Conservation (phyloP, 768 basidiomycete species). For the Lenzites betulinus region DNA sequence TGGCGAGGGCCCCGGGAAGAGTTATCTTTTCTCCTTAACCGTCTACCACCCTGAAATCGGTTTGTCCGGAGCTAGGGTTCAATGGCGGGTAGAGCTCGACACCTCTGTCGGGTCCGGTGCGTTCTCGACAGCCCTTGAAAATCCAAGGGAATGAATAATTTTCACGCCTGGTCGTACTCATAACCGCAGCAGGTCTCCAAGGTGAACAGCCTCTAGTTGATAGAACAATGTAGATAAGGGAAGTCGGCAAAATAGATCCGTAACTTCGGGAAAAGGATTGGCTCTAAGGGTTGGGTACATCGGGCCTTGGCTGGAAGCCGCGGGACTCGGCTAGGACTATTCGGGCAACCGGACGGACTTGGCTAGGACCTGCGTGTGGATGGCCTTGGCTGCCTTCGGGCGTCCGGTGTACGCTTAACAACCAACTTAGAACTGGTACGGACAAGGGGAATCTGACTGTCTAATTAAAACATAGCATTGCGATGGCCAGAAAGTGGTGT, state of each 20-base stretch:
- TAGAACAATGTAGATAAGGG: conserved; percentile 81
- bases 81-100: conserved; percentile 72
- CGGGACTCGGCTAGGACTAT: conserved; percentile 70
- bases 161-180: conserved; percentile 74
- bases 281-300: conserved; percentile 80
- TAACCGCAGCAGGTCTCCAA: conserved; percentile 82
- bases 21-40: conserved; percentile 81
- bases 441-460: conserved; percentile 84
- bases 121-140: conserved; percentile 79
- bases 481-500: conserved; percentile 75
- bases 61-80: conserved; percentile 75
- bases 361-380: conserved; percentile 44
- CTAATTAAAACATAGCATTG: conserved; percentile 86
- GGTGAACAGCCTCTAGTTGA: conserved; percentile 82
- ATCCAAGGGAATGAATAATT: conserved; percentile 74
- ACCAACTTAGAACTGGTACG: conserved; percentile 75
- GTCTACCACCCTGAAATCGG: conserved; percentile 72
- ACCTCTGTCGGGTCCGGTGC: conserved; percentile 72
- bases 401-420: conserved; percentile 66
- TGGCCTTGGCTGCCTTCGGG: conserved; percentile 57
- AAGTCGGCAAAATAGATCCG: conserved; percentile 81
- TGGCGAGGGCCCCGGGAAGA: conserved; percentile 75
- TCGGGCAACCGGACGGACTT: conserved; percentile 54
- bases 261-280: conserved; percentile 82
- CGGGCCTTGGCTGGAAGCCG: conserved; percentile 75